Evolutionary conservation across 495 filamentous ascomycete genomes (phyloP).

Genomic region (Penicillium silybi): DNA sequence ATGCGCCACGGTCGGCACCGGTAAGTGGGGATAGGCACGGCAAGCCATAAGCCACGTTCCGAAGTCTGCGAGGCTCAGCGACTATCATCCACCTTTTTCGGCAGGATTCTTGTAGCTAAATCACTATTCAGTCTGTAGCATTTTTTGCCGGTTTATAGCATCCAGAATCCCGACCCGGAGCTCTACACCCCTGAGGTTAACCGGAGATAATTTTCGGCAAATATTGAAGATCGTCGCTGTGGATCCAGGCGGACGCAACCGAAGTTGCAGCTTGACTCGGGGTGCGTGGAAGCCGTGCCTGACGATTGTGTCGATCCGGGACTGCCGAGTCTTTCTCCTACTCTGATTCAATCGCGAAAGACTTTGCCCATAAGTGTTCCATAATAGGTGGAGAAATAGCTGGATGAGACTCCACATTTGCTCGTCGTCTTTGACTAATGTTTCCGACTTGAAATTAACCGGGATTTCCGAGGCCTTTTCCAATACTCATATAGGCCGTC

Average conservation of each 20-base stretch:
- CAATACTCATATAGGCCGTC: background rate
- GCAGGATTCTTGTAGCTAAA: no score
- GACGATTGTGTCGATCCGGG: slow-evolving; percentile 10
- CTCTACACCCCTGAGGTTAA: no score
- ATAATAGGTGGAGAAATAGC: background rate
- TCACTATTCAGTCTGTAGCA: no score
- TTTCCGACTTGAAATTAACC: background rate
- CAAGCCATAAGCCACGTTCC: no score
- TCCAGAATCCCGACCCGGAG: no score
- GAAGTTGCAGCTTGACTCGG: background rate
- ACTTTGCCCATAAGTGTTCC: background rate
- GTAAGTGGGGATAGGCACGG: no score
- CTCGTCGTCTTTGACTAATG: background rate
- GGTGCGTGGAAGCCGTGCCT: background rate
- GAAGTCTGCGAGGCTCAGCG: no score
- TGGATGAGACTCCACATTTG: background rate
- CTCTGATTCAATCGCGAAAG: background rate
- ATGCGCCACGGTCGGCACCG: no score
- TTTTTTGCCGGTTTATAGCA: no score
- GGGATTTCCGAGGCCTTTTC: slow-evolving; percentile 1
- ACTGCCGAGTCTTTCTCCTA: slow-evolving; percentile 4
- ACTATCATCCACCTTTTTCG: no score
- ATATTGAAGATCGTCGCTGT: background rate
- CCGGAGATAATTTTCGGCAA: background rate
- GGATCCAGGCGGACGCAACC: slow-evolving; percentile 5